A percentile compares a stretch with the other conserved stretches of the same genome.
phyloP scores from a whole-genome alignment of 192 early-diverging fungal genomes.

The Mortierella hygrophila region DNA sequence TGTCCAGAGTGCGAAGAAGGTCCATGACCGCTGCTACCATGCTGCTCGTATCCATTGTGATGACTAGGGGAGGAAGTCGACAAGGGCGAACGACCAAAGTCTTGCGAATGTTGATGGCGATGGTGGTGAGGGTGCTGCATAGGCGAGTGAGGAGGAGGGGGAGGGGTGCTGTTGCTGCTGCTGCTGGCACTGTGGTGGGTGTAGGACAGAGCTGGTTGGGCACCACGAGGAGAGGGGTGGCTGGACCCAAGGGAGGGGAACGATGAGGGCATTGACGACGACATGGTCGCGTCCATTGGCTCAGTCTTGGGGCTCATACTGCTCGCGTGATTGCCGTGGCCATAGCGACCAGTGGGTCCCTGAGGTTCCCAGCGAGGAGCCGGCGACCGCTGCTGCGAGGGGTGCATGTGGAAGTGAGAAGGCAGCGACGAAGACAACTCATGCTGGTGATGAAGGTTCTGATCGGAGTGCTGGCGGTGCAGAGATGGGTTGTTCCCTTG shows the following conservation, averaged over 20 bases:
- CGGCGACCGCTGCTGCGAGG: slow-evolving; percentile 8
- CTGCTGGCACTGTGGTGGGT: slow-evolving; percentile 16
- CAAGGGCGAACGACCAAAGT: slow-evolving; percentile 41
- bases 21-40: slow-evolving; percentile 3
- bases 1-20: not conserved
- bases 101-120: slow-evolving; percentile 45
- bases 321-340: slow-evolving; percentile 5
- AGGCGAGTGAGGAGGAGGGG: slow-evolving; percentile 22
- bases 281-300: slow-evolving; percentile 50
- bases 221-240: slow-evolving; percentile 21
- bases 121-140: slow-evolving; percentile 16
- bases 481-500: slow-evolving; percentile 4
- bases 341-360: slow-evolving; percentile 6
- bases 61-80: slow-evolving; percentile 26
- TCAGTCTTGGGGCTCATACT: slow-evolving; percentile 45
- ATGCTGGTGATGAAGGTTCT: slow-evolving; percentile 22
- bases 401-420: slow-evolving; percentile 43
- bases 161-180: slow-evolving; percentile 21
- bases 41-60: slow-evolving; percentile 24
- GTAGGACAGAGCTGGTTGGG: slow-evolving; percentile 19
- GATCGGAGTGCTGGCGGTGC: slow-evolving; percentile 24
- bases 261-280: slow-evolving; percentile 35
- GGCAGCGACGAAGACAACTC: slow-evolving; percentile 54
- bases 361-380: slow-evolving; percentile 46
- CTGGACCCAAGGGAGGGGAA: slow-evolving; percentile 25